A percentile compares a stretch with the other conserved stretches of the same genome.
Conservation (phyloP, 805 yeast genomes). For the Candida railenensis region DNA sequence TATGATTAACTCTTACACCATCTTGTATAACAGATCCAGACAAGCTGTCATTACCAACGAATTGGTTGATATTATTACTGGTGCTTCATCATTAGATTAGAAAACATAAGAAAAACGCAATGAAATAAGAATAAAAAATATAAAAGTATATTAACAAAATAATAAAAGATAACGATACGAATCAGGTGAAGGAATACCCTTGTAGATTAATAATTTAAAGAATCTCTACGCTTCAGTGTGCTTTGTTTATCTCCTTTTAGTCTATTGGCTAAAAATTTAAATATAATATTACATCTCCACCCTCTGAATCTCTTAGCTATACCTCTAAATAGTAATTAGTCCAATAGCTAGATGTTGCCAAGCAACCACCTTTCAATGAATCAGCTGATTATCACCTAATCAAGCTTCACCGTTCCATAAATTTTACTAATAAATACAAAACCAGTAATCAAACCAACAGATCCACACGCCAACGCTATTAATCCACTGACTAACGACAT, state of each 20-base stretch:
- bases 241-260: no score
- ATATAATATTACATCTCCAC: no score
- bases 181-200: no score
- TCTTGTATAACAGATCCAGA: slow-evolving; percentile 98
- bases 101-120: not conserved
- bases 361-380: no score
- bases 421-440: slow-evolving; percentile 62
- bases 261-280: no score
- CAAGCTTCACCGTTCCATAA: slow-evolving; percentile 57
- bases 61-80: slow-evolving; percentile 98
- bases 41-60: slow-evolving; percentile 99
- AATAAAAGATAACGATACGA: not conserved
- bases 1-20: slow-evolving; percentile 94
- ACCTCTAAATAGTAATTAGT: no score
- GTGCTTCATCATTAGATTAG: slow-evolving; percentile 97
- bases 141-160: not conserved
- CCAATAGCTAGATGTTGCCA: no score
- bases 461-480: slow-evolving; percentile 71
- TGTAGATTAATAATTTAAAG: no score
- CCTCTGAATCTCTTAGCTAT: no score
- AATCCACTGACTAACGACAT: slow-evolving; percentile 61
- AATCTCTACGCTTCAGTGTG: no score
- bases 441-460: slow-evolving; percentile 69
- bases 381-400: slow-evolving; percentile 25
- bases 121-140: not conserved